Conservation (phyloP, 129 eudicot genomes). For the Chrysanthemum seticuspe region DNA sequence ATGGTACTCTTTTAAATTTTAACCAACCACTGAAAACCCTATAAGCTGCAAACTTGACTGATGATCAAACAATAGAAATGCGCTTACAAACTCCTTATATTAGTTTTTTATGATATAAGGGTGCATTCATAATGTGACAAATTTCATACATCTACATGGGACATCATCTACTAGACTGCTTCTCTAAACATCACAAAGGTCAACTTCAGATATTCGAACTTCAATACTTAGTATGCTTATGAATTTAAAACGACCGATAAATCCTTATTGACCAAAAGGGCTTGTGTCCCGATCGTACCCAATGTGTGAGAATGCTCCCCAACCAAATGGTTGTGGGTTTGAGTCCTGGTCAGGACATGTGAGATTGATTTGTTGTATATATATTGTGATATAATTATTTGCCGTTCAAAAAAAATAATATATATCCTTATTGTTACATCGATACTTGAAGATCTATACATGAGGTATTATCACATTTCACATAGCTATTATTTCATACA, state of each 20-base stretch:
- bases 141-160: slow-evolving; percentile 8
- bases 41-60: too few relatives aligned
- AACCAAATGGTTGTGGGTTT: too few relatives aligned
- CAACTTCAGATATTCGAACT: not conserved
- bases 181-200: not conserved
- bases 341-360: too few relatives aligned
- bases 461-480: not conserved
- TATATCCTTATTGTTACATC: not conserved
- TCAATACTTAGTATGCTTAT: not conserved
- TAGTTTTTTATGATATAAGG: too few relatives aligned
- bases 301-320: too few relatives aligned
- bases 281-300: too few relatives aligned
- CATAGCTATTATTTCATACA: not conserved
- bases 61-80: too few relatives aligned
- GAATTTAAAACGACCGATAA: not conserved
- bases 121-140: slow-evolving; percentile 4
- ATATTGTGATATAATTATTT: too few relatives aligned
- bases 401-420: too few relatives aligned
- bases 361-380: too few relatives aligned
- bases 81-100: too few relatives aligned
- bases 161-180: not conserved
- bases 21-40: not conserved
- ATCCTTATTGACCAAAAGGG: not conserved
- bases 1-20: not conserved
- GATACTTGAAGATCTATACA: not conserved